Evolutionary conservation across 2,329 filamentous ascomycete genomes (phyloP), one percentile per base, ranked within the genome.

Genomic region (Ophiostoma sp.): DNA sequence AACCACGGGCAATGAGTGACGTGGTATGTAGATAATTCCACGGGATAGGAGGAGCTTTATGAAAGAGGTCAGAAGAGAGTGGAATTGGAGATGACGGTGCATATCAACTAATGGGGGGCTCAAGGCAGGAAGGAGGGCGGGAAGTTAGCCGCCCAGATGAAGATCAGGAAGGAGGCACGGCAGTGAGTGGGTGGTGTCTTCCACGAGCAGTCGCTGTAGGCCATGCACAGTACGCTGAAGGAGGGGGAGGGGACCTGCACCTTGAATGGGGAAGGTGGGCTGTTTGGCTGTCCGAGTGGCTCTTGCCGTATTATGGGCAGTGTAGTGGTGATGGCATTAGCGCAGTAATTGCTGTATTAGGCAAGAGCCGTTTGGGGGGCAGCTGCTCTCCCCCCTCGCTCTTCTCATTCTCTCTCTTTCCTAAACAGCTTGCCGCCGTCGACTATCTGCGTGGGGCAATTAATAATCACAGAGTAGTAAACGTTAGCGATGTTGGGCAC

Each of bases 231-330:
- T 20, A 20, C 13, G 44, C 31, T 31, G 57, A 39, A 35, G 62
- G 62, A 65, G 33, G 35, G 62, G 33, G 31, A 35, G 57, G 15
- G 57, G 54, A 57, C n/a, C 44, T 48, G 57, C 11, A 62, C 57
- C 57, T 17, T 66, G 13, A 36, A 67, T 57, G 67, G 67, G 70
- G 67, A 68, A 71, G 64, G 67, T 68, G 67, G 70, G 70, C 60
- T 70, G 54, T 36, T 31, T 54, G n/a, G 15, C 68, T 48, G 68
- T 48, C 68, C 48, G 44, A 67, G 48, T 39, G 44, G 48, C 65
- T 70, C 44, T 64, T 64, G 31, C 60, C 60, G 60, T 36, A 36
- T 36, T 64, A 31, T 33, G 54, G 54, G 33, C 60, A 35, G 60
- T 35, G 60, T 33, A 64, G 8, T 36, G 60, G 60, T 35, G 60